These are phyloP conservation scores for Hyaloscypha bicolor DNA, from an alignment of 495 filamentous ascomycete species.

Conservation along the genomic window DNA sequence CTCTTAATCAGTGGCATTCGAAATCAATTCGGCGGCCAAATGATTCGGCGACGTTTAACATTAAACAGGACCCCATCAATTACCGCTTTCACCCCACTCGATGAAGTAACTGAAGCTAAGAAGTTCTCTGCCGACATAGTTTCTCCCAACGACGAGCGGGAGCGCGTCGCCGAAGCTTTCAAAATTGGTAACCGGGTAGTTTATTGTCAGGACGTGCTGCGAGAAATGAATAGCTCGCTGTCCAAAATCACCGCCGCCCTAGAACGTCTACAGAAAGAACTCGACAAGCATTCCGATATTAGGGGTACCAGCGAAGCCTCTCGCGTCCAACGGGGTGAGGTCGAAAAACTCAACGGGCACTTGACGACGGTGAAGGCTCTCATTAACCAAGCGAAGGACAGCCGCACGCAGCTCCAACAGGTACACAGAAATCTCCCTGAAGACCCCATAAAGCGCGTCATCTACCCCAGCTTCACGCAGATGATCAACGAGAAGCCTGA, in stretches of 20 bases:
- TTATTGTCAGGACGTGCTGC: not conserved
- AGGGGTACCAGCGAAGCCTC: not conserved
- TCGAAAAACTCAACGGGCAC: not conserved
- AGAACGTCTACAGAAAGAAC: conserved; percentile 1
- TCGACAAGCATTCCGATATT: conserved; percentile 1
- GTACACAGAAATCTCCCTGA: not conserved
- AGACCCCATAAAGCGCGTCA: conserved; percentile 4
- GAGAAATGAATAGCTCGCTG: conserved; percentile 2
- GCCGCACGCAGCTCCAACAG: not conserved
- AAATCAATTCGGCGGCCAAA: not conserved
- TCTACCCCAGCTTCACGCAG: conserved; percentile 5
- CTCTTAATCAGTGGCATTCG: not conserved
- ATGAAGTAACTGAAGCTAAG: not conserved
- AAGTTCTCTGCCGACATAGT: conserved; percentile 2
- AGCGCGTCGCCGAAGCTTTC: conserved; percentile 4
- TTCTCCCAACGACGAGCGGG: not conserved
- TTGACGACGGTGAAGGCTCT: not conserved
- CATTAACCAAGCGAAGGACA: not conserved
- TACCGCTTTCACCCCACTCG: conserved; percentile 2
- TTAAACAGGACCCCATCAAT: not conserved
- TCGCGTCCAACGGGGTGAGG: not conserved
- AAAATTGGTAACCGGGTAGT: conserved; percentile 7
- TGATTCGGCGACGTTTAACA: not conserved
- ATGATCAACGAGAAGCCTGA: not conserved
- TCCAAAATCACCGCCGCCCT: not conserved